A percentile compares a stretch with the other conserved stretches of the same genome.
These are phyloP conservation scores for Corrigiola litoralis DNA, from an alignment of 179 eudicot species.

Conservation along the genomic window DNA sequence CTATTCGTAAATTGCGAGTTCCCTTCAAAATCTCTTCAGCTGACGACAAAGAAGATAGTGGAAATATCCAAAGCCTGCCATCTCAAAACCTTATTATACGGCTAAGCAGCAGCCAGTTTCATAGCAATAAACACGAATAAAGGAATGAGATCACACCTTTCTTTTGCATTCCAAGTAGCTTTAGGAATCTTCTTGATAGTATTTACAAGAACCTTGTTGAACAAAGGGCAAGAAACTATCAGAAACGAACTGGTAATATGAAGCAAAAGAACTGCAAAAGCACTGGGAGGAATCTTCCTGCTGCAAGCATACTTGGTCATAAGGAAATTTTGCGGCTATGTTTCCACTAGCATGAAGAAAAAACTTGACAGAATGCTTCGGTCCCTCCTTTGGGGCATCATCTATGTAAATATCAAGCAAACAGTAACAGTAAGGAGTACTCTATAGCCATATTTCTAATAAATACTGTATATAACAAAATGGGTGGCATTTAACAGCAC, in stretches of 20 bases:
- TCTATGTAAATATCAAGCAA: constrained; percentile 27
- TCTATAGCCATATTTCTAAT: neutral
- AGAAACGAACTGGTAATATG: constrained; percentile 11
- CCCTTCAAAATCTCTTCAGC: constrained; percentile 72
- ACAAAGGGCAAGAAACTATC: constrained; percentile 4
- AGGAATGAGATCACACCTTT: constrained; percentile 49
- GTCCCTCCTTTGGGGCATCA: constrained; percentile 42
- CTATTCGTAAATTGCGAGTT: constrained; percentile 46
- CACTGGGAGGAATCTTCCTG: neutral
- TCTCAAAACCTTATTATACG: constrained; percentile 19
- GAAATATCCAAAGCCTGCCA: constrained; percentile 90
- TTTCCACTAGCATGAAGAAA: constrained; percentile 84
- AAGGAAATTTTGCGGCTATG: constrained; percentile 76
- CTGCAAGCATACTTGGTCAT: constrained; percentile 52
- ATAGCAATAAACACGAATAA: constrained; percentile 1
- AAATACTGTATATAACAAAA: neutral
- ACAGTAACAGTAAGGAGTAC: neutral
- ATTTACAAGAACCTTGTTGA: constrained; percentile 54
- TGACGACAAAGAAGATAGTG: constrained; percentile 56
- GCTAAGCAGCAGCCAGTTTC: constrained; percentile 1
- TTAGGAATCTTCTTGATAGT: constrained; percentile 73
- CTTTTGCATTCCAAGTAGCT: constrained; percentile 88
- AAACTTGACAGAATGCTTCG: constrained; percentile 53
- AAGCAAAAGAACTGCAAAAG: constrained; percentile 5
- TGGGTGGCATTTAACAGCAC: neutral